Base-by-base conservation (phyloP, 371 early-diverging fungal genomes). In the Mucor plumbeus region DNA sequence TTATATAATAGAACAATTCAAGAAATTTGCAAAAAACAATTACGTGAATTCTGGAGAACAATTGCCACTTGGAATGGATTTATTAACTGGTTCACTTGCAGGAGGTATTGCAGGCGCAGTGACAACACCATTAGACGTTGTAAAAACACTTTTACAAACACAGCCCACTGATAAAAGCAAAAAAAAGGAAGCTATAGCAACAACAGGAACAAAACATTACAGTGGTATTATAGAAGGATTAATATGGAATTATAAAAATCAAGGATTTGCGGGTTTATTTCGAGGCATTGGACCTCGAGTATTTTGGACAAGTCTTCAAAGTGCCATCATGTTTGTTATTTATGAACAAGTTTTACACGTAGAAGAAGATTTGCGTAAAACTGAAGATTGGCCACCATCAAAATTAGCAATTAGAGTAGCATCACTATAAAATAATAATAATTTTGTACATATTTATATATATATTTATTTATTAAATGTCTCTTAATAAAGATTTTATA, bases 71-170 rank as follows among this genome's bases (percentile, higher is more conserved):
- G 78, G 79, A 1, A 73, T 85, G 5, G 90, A 90, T 61, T 69
- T 86, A 19, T 48, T 80, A 1, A 87, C 86, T 14, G 90, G 90
- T 31, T 86, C 87, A 19, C 67, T 88, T 38, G 90, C 90, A 21
- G 90, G 90, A 54, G 88, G 85, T 17, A 71, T 88, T 44, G 89
- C 89, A n/a, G 89, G 90, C 39, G 89, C 88, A 14, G 75, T 89
- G 36, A 90, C 90, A 13, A 90, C 90, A 8, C 90, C 90, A 3
- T 67, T 90, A 54, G 90, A 90, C 69, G 88, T 89, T 7, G 85
- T 90, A 77, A 90, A 90, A 66, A 90, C 90, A 0, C 47, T 90
- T n/a, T 61, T 90, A 48, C 90, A 90, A 65, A 90, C 90, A n/a
- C 90, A 90, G 50, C 75, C 72, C 11, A 74, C 72, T 17, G 68